These are phyloP conservation scores for Tylopilus sp. DNA, from an alignment of 1,284 basidiomycete genomes.

Conservation along the genomic window DNA sequence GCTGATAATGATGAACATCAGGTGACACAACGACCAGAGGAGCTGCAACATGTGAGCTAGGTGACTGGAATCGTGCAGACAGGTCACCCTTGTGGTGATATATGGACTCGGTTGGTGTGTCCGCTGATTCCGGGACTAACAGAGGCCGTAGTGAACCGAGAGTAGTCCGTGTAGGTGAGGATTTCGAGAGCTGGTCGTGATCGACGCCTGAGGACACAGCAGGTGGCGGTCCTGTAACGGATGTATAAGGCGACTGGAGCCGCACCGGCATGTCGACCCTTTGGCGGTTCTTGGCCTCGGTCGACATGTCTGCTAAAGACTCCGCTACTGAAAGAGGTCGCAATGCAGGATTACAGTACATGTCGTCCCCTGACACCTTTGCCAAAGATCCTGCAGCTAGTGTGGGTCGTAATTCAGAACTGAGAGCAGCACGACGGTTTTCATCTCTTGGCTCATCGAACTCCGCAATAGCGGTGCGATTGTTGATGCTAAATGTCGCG, in stretches of 20 bases:
- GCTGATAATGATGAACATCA: neutral
- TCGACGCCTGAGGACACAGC: constrained; percentile 11
- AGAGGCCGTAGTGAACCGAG: constrained; percentile 1
- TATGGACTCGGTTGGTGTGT: neutral
- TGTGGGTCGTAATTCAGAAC: constrained; percentile 2
- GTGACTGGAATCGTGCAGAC: neutral
- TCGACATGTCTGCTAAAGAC: neutral
- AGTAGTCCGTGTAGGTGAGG: neutral
- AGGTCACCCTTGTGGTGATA: neutral
- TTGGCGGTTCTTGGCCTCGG: neutral
- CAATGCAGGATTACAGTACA: constrained; percentile 12
- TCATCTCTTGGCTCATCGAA: neutral
- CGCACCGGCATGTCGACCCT: neutral
- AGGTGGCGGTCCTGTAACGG: constrained; percentile 5
- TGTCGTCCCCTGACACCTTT: no score
- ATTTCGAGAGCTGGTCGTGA: constrained; percentile 4
- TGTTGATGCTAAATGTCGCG: neutral
- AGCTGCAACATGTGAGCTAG: neutral
- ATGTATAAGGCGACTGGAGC: neutral
- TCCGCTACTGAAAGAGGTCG: neutral
- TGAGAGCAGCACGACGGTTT: neutral
- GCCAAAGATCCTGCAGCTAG: neutral
- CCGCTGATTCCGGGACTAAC: neutral
- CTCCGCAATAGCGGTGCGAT: neutral
- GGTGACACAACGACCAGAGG: constrained; percentile 19